Evolutionary conservation across 768 basidiomycete species (phyloP).

Genomic region (Pleurotus ostreatus): DNA sequence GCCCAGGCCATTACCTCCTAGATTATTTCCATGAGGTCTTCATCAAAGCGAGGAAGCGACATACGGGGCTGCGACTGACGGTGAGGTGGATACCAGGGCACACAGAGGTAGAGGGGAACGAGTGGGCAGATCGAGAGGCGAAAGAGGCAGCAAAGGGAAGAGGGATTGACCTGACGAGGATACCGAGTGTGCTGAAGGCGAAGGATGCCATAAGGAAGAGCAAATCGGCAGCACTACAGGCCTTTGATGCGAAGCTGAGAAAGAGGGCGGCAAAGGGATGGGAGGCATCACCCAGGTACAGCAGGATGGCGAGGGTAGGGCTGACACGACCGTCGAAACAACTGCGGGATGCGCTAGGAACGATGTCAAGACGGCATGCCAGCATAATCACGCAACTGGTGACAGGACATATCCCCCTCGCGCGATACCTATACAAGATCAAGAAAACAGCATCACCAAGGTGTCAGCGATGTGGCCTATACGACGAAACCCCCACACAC

Average conservation of each 20-base stretch:
- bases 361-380: conserved; percentile 1
- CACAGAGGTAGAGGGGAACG: conserved; percentile 20
- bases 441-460: conserved; percentile 8
- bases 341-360: neutral
- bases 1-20: conserved; percentile 6
- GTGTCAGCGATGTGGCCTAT: conserved; percentile 15
- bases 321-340: conserved; percentile 10
- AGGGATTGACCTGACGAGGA: neutral
- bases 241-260: neutral
- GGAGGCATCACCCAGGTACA: conserved; percentile 8
- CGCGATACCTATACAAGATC: conserved; percentile 23
- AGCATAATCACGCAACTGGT: conserved; percentile 25
- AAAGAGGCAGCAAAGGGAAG: conserved; percentile 9
- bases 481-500: neutral
- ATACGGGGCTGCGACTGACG: neutral
- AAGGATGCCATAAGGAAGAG: conserved; percentile 12
- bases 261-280: conserved; percentile 9
- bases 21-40: neutral
- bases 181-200: conserved; percentile 10
- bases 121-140: conserved; percentile 19
- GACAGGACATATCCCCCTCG: conserved; percentile 26
- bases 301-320: conserved; percentile 8
- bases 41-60: neutral
- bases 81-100: conserved; percentile 21
- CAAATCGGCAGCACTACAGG: conserved; percentile 13